Conservation (phyloP, 2,329 filamentous ascomycete species). For the Hirsutella thompsonii region DNA sequence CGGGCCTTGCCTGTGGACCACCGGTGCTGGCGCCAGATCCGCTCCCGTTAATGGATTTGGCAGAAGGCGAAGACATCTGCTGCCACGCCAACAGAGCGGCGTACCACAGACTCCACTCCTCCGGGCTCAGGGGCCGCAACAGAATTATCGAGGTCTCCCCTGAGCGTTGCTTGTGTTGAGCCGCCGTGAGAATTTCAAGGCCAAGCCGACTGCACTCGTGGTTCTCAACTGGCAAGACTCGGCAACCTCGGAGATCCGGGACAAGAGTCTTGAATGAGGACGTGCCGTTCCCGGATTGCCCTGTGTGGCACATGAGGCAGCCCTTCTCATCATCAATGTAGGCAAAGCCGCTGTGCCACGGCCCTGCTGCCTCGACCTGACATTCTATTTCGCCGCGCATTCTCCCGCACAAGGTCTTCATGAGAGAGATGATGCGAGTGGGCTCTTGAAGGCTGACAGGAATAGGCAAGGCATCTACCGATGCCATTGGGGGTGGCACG, state of each 20-base stretch:
- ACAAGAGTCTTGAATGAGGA: constrained; percentile 51
- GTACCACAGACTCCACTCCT: constrained; percentile 68
- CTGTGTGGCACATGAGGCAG: constrained; percentile 61
- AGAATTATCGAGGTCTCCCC: constrained; percentile 27
- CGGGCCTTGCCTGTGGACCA: constrained; percentile 23
- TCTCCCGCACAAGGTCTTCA: constrained; percentile 64
- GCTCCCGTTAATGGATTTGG: constrained; percentile 35
- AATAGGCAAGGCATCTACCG: constrained; percentile 45
- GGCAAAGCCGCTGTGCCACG: constrained; percentile 60
- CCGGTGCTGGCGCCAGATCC: constrained; percentile 14
- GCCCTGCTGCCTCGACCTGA: constrained; percentile 43
- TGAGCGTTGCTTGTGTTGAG: constrained; percentile 40
- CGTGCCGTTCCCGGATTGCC: constrained; percentile 39
- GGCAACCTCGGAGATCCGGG: constrained; percentile 63
- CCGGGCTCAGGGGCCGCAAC: constrained; percentile 48
- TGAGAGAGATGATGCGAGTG: constrained; percentile 58
- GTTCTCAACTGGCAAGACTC: constrained; percentile 44
- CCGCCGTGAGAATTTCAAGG: constrained; percentile 40
- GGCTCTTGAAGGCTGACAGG: constrained; percentile 54
- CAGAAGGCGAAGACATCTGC: constrained; percentile 49
- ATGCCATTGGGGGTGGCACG: constrained; percentile 37
- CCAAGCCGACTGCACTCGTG: constrained; percentile 31
- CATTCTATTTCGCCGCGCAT: constrained; percentile 74
- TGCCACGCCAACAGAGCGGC: constrained; percentile 75
- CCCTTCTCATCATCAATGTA: constrained; percentile 69